Conservation (phyloP, 1,284 basidiomycete genomes). For the Irpex lacteus region DNA sequence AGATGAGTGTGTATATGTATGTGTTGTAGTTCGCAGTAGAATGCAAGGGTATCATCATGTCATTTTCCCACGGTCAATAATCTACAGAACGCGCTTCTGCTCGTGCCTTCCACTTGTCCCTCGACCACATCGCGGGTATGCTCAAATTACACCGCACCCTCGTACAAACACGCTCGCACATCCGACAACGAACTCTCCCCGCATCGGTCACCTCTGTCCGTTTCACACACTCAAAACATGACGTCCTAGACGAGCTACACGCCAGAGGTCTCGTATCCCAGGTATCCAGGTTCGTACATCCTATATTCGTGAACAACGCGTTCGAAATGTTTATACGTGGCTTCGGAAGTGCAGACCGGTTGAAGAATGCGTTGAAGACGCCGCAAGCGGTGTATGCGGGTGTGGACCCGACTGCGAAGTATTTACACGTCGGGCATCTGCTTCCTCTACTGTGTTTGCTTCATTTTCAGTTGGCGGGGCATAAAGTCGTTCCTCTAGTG, state of each 20-base stretch:
- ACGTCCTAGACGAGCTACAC: slow-evolving; percentile 28
- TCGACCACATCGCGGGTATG: neutral
- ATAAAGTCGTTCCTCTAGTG: slow-evolving; percentile 73
- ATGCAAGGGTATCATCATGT: no score
- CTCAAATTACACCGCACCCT: neutral
- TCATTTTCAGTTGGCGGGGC: slow-evolving; percentile 85
- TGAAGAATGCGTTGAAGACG: slow-evolving; percentile 34
- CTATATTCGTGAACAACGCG: neutral
- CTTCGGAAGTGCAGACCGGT: slow-evolving; percentile 31
- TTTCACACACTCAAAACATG: slow-evolving; percentile 18
- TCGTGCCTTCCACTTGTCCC: neutral
- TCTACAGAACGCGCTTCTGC: neutral
- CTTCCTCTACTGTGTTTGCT: slow-evolving; percentile 84
- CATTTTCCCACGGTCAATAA: neutral
- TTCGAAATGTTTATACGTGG: slow-evolving; percentile 1
- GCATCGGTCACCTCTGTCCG: slow-evolving; percentile 2
- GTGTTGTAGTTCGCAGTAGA: no score
- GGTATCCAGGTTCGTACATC: slow-evolving; percentile 26
- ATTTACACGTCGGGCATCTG: slow-evolving; percentile 93
- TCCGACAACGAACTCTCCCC: neutral
- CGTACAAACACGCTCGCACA: neutral
- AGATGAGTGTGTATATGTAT: no score
- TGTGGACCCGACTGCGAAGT: slow-evolving; percentile 88
- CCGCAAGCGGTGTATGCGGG: slow-evolving; percentile 79
- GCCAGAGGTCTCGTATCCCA: slow-evolving; percentile 30